Percentiles rank a stretch among this genome's conserved stretches.
Conservation (phyloP, 768 basidiomycete genomes). For the Hirschioporus abietinus region DNA sequence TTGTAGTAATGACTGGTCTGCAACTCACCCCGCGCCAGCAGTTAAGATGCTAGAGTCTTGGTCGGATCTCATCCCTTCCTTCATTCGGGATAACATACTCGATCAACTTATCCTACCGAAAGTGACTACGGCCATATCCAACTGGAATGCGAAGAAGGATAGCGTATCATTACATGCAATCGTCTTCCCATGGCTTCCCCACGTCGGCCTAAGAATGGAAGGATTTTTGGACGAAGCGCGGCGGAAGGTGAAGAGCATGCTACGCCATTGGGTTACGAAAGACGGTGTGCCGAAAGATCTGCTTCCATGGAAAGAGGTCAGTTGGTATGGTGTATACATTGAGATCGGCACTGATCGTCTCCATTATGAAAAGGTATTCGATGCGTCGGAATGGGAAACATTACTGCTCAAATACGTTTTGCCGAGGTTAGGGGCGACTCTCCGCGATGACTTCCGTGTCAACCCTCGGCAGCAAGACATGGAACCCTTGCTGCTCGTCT, state of each 20-base stretch:
- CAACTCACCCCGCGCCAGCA: slow-evolving; percentile 65
- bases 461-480: slow-evolving; percentile 91
- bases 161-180: slow-evolving; percentile 65
- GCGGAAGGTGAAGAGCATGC: slow-evolving; percentile 74
- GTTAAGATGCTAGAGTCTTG: slow-evolving; percentile 85
- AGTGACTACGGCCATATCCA: slow-evolving; percentile 73
- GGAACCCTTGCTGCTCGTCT: slow-evolving; percentile 68
- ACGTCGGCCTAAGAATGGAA: slow-evolving; percentile 78
- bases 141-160: slow-evolving; percentile 70
- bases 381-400: slow-evolving; percentile 80
- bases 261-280: slow-evolving; percentile 68
- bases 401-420: slow-evolving; percentile 88
- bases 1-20: slow-evolving; percentile 78
- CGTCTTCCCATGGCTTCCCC: slow-evolving; percentile 94
- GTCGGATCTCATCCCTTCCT: slow-evolving; percentile 81
- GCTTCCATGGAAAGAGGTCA: slow-evolving; percentile 73
- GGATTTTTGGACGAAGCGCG: slow-evolving; percentile 82
- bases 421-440: slow-evolving; percentile 78
- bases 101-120: slow-evolving; percentile 96
- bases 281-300: slow-evolving; percentile 78
- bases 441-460: slow-evolving; percentile 83
- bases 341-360: slow-evolving; percentile 4
- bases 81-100: slow-evolving; percentile 91
- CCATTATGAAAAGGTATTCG: slow-evolving; percentile 53
- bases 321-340: slow-evolving; percentile 19